Base-by-base conservation (phyloP, 768 basidiomycete species). In the Calocybe cyanea region DNA sequence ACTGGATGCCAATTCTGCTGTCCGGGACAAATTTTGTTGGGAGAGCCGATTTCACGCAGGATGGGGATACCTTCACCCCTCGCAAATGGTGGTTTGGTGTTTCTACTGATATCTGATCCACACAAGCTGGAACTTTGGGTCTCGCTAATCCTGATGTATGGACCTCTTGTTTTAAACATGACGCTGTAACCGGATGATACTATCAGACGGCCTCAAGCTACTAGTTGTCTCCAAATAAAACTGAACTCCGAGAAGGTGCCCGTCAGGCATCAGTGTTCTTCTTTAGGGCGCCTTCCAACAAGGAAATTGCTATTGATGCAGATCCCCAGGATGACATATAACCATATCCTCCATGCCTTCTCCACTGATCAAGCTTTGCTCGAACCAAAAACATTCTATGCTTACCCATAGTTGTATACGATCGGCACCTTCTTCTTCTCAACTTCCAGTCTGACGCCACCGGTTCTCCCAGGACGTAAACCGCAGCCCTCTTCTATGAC, bases 1-100 rank as follows among this genome's bases (percentile, higher is more conserved):
- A 76, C 49, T 92, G 89, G 90, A 52, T 90, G 34, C 85, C 87
- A 7, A 63, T 79, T 13, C 70, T 92, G 18, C 48, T 75, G 9
- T 52, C 67, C 2, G 67, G 65, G 37, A 56, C 59, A 15, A 63
- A 53, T 17, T 77, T 77, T 53, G 60, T 63, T 28, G 77, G 72
- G 19, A 59, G 77, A 46, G 72, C 71, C 2, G 76, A 78, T 57
- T 75, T 71, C 52, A 59, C 51, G 14, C 59, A 56, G 33, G 48
- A 62, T 4, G 66, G 63, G 23, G 65, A 66, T 3, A 49, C 51
- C 11, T 67, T 59, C 20, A 48, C 53, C 32, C 62, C 63, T 7
- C 57, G 60, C 41, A 35, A 35, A 18, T 35, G 34, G 5, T 35
- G 34, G 34, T 35, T 65, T 35, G 34, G 34, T 7, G 17, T 18